Evolutionary conservation across 2,329 filamentous ascomycete species (phyloP).

Genomic region (Alternaria rosae): DNA sequence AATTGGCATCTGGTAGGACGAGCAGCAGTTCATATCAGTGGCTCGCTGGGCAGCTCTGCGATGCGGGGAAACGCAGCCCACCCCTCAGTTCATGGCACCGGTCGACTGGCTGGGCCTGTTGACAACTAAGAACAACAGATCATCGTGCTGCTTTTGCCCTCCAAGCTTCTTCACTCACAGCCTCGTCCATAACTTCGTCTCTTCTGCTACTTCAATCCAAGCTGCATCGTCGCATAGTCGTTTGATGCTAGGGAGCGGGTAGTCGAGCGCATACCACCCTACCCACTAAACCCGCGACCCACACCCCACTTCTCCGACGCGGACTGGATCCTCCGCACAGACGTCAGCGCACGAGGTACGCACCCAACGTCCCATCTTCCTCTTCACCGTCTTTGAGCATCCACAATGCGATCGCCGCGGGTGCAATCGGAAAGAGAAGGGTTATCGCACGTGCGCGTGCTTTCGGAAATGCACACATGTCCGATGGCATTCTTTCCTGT

Average conservation of each 20-base stretch:
- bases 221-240: conserved; percentile 4
- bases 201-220: neutral
- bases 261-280: conserved; percentile 4
- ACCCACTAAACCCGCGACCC: conserved; percentile 18
- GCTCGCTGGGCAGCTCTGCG: conserved; percentile 26
- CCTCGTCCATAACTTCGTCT: conserved; percentile 12
- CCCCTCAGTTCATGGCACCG: conserved; percentile 33
- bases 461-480: conserved; percentile 6
- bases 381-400: conserved; percentile 10
- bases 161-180: conserved; percentile 14
- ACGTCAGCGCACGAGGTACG: conserved; percentile 16
- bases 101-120: conserved; percentile 23
- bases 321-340: conserved; percentile 16
- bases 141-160: conserved; percentile 2
- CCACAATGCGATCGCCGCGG: conserved; percentile 10
- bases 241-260: conserved; percentile 5
- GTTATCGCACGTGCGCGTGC: conserved; percentile 13
- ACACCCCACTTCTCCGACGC: conserved; percentile 19
- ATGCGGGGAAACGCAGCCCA: conserved; percentile 34
- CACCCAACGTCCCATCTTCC: conserved; percentile 10
- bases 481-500: conserved; percentile 13
- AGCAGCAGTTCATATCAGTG: conserved; percentile 22
- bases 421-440: conserved; percentile 15
- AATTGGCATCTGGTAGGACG: conserved; percentile 11
- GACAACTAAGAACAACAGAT: conserved; percentile 12